Evolutionary conservation across 208 protist genomes (phyloP).

Genomic region (Trypanosoma scelopori): DNA sequence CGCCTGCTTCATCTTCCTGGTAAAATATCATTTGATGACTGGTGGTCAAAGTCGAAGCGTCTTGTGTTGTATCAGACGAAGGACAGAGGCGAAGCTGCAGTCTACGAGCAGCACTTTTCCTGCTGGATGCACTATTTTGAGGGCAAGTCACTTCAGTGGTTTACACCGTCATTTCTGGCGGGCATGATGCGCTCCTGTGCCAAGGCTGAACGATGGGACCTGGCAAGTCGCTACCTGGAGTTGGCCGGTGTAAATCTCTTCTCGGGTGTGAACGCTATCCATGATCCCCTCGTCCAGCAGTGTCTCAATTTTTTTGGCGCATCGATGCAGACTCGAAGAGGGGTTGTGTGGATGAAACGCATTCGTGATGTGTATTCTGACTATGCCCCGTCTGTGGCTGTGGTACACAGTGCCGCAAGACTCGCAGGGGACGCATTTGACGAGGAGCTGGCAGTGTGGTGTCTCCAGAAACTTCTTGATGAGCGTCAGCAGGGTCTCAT

Average conservation of each 20-base stretch:
- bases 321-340: slow-evolving; percentile 25
- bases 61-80: slow-evolving; percentile 24
- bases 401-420: slow-evolving; percentile 21
- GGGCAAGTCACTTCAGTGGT: slow-evolving; percentile 20
- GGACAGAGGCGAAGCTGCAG: slow-evolving; percentile 29
- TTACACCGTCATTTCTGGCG: slow-evolving; percentile 22
- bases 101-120: slow-evolving; percentile 30
- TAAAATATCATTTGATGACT: slow-evolving; percentile 22
- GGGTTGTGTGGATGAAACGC: slow-evolving; percentile 18
- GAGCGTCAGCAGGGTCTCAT: slow-evolving; percentile 35
- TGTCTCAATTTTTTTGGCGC: slow-evolving; percentile 22
- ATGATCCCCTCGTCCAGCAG: slow-evolving; percentile 33
- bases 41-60: slow-evolving; percentile 31
- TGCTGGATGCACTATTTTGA: slow-evolving; percentile 21
- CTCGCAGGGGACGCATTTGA: slow-evolving; percentile 28
- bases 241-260: slow-evolving; percentile 12
- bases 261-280: slow-evolving; percentile 7
- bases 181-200: slow-evolving; percentile 31
- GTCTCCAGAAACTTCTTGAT: slow-evolving; percentile 32
- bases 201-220: slow-evolving; percentile 30
- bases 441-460: slow-evolving; percentile 36
- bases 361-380: slow-evolving; percentile 19
- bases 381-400: slow-evolving; percentile 32
- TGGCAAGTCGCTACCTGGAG: slow-evolving; percentile 24
- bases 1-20: slow-evolving; percentile 21